Evolutionary conservation across 164 flowering plant genomes (phyloP).

Genomic region (Vitis vinifera): ASM3070453v1 NC_081818.1:27352001-27352500

Average conservation of each 20-base stretch:
- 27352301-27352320: slow-evolving; percentile 62
- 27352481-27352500: slow-evolving; percentile 85
- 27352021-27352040: no score
- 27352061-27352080: no score
- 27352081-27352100: no score
- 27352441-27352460: slow-evolving; percentile 52
- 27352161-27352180: background rate
- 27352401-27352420: slow-evolving; percentile 44
- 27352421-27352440: slow-evolving; percentile 29
- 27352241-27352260: slow-evolving; percentile 43
- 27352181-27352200: background rate
- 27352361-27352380: background rate
- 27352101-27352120: no score
- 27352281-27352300: slow-evolving; percentile 75
- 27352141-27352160: slow-evolving; percentile 1
- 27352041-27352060: no score
- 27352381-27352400: slow-evolving; percentile 42
- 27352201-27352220: slow-evolving; percentile 16
- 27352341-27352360: background rate
- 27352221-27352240: slow-evolving; percentile 7
- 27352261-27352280: slow-evolving; percentile 53
- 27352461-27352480: slow-evolving; percentile 46
- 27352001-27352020: no score
- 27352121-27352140: no score
- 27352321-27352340: background rate